Base-by-base conservation (phyloP, 495 filamentous ascomycete species). In the Aspergillus bertholletiae region DNA sequence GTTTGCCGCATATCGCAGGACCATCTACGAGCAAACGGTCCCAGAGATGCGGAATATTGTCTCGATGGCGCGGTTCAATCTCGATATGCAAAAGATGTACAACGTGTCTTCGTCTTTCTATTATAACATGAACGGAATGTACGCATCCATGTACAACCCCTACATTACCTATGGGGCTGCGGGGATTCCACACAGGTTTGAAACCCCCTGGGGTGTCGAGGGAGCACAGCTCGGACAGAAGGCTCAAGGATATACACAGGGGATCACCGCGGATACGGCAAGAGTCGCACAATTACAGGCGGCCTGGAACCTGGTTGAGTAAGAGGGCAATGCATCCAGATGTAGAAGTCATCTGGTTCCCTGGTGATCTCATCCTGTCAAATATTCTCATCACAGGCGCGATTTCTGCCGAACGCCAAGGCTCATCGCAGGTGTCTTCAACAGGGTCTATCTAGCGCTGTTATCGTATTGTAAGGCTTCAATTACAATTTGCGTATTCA, bases 151-250 rank as follows among this genome's bases (percentile, higher is more conserved):
- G 27, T 9, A 28, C 9, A 9, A 28, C 9, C 27, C 27, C 5
- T 9, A 9, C 27, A 28, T 28, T 9, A 28, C 5, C 27, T 50
- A 50, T 37, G 20, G 27, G 7, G 47, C 27, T 13, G 4, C 47
- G 2, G 28, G 47, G 1, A 15, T 50, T 0, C 20, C 28, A 4
- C 15, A 21, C 1, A 2, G 27, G 28, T 50, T 50, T 50, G 7
- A 37, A 4, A 50, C 47, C 20, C 47, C 28, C 4, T 50, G 47
- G 47, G 47, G 47, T 9, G 47, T 50, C 22, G 47, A 50, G 47
- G 47, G 47, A 30, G 47, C 47, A 9, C 28, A 34, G 20, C 28
- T 50, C 28, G 47, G 47, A 0, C 47, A 23, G 2, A 50, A 20
- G 28, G 47, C 47, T n/a, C 28, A 35, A 30, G 26, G 26, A 21